phyloP scores from a whole-genome alignment of 441 rosid species.

The Adansonia gregorii region DNA sequence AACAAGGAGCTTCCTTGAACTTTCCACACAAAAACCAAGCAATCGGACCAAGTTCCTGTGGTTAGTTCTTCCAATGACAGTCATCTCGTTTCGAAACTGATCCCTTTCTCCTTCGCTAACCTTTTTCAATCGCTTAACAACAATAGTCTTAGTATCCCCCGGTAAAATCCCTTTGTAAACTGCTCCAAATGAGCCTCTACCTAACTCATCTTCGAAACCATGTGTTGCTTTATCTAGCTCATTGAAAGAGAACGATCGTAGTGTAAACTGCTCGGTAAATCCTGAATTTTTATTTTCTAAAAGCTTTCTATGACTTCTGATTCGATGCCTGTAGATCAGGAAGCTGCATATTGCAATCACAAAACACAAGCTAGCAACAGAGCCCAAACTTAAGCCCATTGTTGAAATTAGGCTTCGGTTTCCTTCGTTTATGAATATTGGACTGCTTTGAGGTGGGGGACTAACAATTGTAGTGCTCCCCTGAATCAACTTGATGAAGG shows the following conservation, averaged over 20 bases:
- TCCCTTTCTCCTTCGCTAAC: conserved; percentile 31
- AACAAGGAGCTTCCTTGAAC: conserved; percentile 38
- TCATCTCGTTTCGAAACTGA: conserved; percentile 30
- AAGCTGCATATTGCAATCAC: conserved; percentile 27
- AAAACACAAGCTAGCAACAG: conserved; percentile 19
- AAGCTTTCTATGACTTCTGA: conserved; percentile 23
- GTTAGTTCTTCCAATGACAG: conserved; percentile 28
- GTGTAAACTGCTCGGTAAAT: conserved; percentile 21
- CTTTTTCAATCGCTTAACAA: conserved; percentile 38
- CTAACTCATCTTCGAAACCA: conserved; percentile 6
- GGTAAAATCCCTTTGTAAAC: conserved; percentile 21
- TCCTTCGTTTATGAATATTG: background rate
- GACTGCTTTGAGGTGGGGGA: background rate
- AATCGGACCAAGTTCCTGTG: conserved; percentile 37
- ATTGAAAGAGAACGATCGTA: conserved; percentile 15
- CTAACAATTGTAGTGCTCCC: background rate
- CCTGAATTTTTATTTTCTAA: background rate
- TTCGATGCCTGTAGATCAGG: conserved; percentile 23
- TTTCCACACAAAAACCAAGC: conserved; percentile 44
- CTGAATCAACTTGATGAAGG: conserved; percentile 28
- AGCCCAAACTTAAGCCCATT: conserved; percentile 19
- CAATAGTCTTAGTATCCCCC: background rate
- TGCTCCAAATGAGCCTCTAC: conserved; percentile 1
- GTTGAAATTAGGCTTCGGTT: conserved; percentile 4
- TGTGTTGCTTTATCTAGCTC: conserved; percentile 23